These are phyloP conservation scores for Toxicodendron radicans DNA, from an alignment of 345 rosid species.

Conservation along the genomic window DNA sequence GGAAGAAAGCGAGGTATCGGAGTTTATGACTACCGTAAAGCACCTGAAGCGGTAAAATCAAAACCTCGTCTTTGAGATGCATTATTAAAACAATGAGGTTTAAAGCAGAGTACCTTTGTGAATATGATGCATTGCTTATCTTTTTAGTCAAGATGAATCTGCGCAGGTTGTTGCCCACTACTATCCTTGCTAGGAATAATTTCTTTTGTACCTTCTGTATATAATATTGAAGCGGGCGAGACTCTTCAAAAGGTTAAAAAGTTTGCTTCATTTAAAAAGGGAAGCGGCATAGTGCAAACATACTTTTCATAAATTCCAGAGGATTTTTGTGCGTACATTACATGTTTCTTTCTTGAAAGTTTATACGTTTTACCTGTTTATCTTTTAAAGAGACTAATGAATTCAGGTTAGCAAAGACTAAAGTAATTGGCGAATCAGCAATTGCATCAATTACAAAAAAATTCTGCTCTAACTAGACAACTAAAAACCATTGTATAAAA, in stretches of 20 bases:
- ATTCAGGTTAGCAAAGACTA: neutral
- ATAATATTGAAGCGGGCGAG: neutral
- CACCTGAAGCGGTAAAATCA: slow-evolving; percentile 24
- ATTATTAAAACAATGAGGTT: neutral
- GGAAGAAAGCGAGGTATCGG: slow-evolving; percentile 81
- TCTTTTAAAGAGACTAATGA: neutral
- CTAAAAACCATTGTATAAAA: neutral
- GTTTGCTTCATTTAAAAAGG: neutral
- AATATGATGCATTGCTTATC: neutral
- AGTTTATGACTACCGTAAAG: slow-evolving; percentile 61
- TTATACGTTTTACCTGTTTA: neutral
- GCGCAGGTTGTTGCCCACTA: neutral
- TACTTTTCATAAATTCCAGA: neutral
- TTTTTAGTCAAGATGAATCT: neutral
- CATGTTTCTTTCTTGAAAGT: neutral
- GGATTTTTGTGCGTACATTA: neutral
- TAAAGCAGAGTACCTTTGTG: neutral
- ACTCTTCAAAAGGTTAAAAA: neutral
- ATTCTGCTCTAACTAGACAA: neutral
- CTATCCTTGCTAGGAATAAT: neutral
- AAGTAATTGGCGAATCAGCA: neutral
- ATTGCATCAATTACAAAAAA: neutral
- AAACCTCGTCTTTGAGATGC: slow-evolving; percentile 50
- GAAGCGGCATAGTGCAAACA: neutral
- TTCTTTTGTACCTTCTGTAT: neutral